A percentile compares a stretch with the other conserved stretches of the same genome.
These are phyloP conservation scores for Pseudogymnoascus sp. DNA, from an alignment of 2,329 filamentous ascomycete species.

Conservation along the genomic window DNA sequence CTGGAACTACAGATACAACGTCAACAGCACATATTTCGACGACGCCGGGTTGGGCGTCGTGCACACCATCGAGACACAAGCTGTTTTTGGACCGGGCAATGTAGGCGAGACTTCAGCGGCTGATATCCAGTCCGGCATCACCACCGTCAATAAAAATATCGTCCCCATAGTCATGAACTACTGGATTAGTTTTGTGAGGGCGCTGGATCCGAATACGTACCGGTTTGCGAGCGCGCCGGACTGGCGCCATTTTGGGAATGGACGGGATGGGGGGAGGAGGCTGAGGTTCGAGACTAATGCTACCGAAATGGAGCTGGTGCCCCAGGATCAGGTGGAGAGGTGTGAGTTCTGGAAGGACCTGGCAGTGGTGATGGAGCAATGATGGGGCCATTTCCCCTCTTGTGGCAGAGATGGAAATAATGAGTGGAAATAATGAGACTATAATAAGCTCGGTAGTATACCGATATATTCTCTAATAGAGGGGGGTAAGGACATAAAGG, in stretches of 20 bases:
- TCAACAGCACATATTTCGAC: conserved; percentile 32
- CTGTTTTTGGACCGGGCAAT: conserved; percentile 32
- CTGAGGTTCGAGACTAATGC: conserved; percentile 22
- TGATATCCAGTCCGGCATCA: conserved; percentile 23
- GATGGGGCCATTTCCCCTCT: neutral
- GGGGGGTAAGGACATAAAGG: no score
- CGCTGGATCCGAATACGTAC: conserved; percentile 33
- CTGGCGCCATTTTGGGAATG: conserved; percentile 23
- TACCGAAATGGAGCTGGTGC: conserved; percentile 24
- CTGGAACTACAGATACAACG: conserved; percentile 43
- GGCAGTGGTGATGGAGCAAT: conserved; percentile 18
- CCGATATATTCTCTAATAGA: no score
- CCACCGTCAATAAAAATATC: conserved; percentile 26
- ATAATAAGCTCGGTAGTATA: no score
- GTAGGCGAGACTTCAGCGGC: conserved; percentile 16
- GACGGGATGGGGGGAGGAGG: conserved; percentile 17
- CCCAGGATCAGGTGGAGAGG: conserved; percentile 19
- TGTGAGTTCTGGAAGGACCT: conserved; percentile 26
- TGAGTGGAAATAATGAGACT: no score
- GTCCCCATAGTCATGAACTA: conserved; percentile 33
- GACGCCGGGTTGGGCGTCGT: conserved; percentile 31
- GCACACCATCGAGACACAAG: conserved; percentile 30
- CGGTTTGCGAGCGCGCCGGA: conserved; percentile 23
- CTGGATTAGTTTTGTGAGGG: conserved; percentile 37
- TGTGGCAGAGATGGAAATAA: no score